These are phyloP conservation scores for Penicillium bialowiezense DNA, from an alignment of 495 filamentous ascomycete genomes.

Conservation along the genomic window DNA sequence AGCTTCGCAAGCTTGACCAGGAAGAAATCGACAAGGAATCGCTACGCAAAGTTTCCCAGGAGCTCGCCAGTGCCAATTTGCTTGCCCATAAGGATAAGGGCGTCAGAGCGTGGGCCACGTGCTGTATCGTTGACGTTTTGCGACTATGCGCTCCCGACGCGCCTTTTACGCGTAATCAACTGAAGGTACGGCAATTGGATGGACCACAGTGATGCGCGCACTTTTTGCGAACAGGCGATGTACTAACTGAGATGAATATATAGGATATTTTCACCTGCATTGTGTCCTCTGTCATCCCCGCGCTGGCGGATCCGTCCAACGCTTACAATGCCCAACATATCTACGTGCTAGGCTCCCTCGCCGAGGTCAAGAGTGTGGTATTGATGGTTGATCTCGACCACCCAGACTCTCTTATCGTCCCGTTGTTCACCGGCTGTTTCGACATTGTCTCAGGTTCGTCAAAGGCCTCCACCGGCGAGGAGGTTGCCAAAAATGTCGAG, in stretches of 20 bases:
- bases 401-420: conserved; percentile 68
- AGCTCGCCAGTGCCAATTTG: conserved; percentile 78
- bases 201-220: not conserved
- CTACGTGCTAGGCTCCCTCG: conserved; percentile 82
- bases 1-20: conserved; percentile 84
- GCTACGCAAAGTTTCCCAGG: conserved; percentile 79
- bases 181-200: conserved; percentile 66
- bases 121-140: conserved; percentile 91
- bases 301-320: conserved; percentile 81
- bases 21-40: conserved; percentile 80
- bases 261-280: conserved; percentile 94
- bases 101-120: conserved; percentile 82
- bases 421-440: conserved; percentile 84
- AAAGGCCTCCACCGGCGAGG: conserved; percentile 70
- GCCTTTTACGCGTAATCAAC: conserved; percentile 83
- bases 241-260: not conserved
- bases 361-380: conserved; percentile 90
- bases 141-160: conserved; percentile 92
- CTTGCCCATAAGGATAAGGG: conserved; percentile 89
- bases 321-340: conserved; percentile 91
- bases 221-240: not conserved
- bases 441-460: conserved; percentile 82
- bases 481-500: conserved; percentile 85
- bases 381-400: conserved; percentile 88
- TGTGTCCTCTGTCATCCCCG: conserved; percentile 75